phyloP scores from a whole-genome alignment of 108 stramenopile genomes.

The Nannochloropsis granulata region DNA sequence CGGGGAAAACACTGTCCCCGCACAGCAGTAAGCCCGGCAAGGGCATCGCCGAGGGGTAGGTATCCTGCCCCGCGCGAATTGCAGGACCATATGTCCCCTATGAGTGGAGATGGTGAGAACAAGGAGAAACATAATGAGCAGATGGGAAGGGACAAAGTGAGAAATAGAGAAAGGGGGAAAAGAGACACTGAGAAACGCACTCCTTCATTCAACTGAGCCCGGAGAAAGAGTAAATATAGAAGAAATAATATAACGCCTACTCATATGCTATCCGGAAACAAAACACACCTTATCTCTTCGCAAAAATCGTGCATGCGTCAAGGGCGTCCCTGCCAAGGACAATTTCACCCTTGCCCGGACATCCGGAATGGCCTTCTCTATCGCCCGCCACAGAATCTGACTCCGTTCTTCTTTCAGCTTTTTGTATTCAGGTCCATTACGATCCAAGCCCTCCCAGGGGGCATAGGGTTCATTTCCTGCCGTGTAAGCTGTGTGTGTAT shows the following conservation, averaged over 20 bases:
- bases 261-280: too few relatives aligned
- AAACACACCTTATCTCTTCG: conserved; percentile 41
- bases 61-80: conserved; percentile 52
- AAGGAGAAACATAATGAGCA: not conserved
- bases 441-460: conserved; percentile 54
- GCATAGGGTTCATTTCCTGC: conserved; percentile 63
- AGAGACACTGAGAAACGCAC: too few relatives aligned
- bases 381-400: conserved; percentile 55
- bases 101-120: not conserved
- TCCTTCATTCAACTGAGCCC: too few relatives aligned
- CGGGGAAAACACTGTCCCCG: conserved; percentile 64
- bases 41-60: conserved; percentile 51
- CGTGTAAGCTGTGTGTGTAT: conserved; percentile 35
- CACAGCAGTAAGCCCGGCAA: conserved; percentile 45
- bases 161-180: too few relatives aligned
- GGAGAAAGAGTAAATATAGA: too few relatives aligned
- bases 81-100: conserved; percentile 69
- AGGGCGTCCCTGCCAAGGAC: conserved; percentile 50
- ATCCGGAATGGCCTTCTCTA: conserved; percentile 65
- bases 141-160: too few relatives aligned
- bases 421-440: conserved; percentile 53
- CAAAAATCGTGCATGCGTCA: conserved; percentile 64
- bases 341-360: conserved; percentile 41
- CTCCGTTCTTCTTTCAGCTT: conserved; percentile 62
- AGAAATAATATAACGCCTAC: too few relatives aligned